These are phyloP conservation scores for Termitomyces sp. DNA, from an alignment of 768 basidiomycete species.

Conservation along the genomic window DNA sequence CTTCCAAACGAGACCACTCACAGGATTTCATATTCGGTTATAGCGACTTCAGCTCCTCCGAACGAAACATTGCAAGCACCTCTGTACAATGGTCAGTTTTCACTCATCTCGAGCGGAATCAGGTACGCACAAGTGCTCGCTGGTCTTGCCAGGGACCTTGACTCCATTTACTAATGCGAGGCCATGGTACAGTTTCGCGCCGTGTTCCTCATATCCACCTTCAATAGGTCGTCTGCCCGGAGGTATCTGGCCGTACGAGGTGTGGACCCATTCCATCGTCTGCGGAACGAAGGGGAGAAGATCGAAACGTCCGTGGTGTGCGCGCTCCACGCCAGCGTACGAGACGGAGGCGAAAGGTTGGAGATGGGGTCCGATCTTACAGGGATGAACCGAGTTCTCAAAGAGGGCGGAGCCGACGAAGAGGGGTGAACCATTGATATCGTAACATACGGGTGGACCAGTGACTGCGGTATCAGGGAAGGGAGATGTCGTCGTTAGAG, in stretches of 20 bases:
- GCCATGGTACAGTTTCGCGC: slow-evolving; percentile 67
- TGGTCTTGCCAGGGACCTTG: slow-evolving; percentile 72
- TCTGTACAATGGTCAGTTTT: slow-evolving; percentile 22
- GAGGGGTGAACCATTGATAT: slow-evolving; percentile 60
- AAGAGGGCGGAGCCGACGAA: slow-evolving; percentile 76
- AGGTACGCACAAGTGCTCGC: slow-evolving; percentile 57
- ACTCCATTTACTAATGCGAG: slow-evolving; percentile 47
- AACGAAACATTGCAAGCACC: slow-evolving; percentile 42
- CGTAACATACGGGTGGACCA: slow-evolving; percentile 50
- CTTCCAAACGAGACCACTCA: slow-evolving; percentile 24
- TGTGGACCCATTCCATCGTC: slow-evolving; percentile 73
- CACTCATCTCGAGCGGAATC: neutral
- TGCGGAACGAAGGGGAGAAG: slow-evolving; percentile 63
- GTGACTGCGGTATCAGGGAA: slow-evolving; percentile 43
- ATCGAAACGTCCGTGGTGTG: slow-evolving; percentile 68
- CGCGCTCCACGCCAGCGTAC: slow-evolving; percentile 58
- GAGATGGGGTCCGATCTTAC: slow-evolving; percentile 72
- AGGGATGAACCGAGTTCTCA: slow-evolving; percentile 69
- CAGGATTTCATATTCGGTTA: slow-evolving; percentile 47
- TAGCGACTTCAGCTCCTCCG: slow-evolving; percentile 38
- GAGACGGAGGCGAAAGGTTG: slow-evolving; percentile 50
- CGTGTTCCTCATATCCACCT: slow-evolving; percentile 74
- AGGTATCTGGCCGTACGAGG: slow-evolving; percentile 60
- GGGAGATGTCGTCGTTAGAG: slow-evolving; percentile 38
- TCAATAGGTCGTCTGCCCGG: slow-evolving; percentile 56